A percentile compares a stretch with the other conserved stretches of the same genome.
These are phyloP conservation scores for Solanum pinnatisectum DNA, from an alignment of 257 asterid genomes.

Conservation along the genomic window DNA sequence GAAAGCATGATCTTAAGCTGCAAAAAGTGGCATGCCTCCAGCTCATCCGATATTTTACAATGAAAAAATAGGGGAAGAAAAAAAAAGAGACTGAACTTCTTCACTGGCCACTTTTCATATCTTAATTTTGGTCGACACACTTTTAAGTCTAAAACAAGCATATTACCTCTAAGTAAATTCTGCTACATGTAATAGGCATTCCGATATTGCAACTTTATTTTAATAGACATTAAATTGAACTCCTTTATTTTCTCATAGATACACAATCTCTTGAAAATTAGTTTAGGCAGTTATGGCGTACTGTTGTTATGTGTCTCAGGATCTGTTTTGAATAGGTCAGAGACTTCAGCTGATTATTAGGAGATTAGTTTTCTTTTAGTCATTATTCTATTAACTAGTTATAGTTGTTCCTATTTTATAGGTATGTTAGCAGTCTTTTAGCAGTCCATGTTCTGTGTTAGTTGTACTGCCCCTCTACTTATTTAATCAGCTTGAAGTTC, in stretches of 20 bases:
- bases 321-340: no score
- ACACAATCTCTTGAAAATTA: background rate
- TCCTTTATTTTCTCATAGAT: background rate
- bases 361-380: no score
- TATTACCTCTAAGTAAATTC: background rate
- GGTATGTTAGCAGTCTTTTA: no score
- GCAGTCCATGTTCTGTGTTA: no score
- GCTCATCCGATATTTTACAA: background rate
- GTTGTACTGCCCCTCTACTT: no score
- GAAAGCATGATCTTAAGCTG: background rate
- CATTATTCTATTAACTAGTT: no score
- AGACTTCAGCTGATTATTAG: no score
- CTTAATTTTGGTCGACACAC: background rate
- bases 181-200: background rate
- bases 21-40: background rate
- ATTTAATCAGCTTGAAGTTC: no score
- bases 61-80: background rate
- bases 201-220: background rate
- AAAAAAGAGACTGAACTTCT: background rate
- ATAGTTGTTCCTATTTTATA: no score
- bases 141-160: background rate
- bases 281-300: background rate
- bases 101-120: background rate
- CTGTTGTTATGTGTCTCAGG: no score
- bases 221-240: background rate